Evolutionary conservation across 768 basidiomycete genomes (phyloP).

Genomic region (Macrolepiota albuminosa): DNA sequence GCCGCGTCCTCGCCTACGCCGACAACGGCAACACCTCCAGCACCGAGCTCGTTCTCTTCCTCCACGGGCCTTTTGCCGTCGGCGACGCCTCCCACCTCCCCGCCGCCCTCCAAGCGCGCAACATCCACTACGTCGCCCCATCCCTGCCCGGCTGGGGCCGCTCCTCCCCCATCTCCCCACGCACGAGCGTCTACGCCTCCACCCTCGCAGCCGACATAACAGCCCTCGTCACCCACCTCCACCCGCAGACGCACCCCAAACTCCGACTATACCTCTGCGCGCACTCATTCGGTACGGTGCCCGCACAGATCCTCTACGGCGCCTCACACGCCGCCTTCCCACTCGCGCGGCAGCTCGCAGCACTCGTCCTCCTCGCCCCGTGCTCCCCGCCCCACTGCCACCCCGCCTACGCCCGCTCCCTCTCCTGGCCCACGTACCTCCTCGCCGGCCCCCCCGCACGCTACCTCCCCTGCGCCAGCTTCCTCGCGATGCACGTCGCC

Average conservation of each 20-base stretch:
- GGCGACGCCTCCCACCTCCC: slow-evolving; percentile 35
- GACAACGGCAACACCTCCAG: slow-evolving; percentile 47
- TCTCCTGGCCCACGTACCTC: slow-evolving; percentile 46
- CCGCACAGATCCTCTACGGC: slow-evolving; percentile 54
- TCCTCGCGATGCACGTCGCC: slow-evolving; percentile 29
- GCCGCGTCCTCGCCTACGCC: slow-evolving; percentile 51
- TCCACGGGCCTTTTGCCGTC: slow-evolving; percentile 53
- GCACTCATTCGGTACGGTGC: slow-evolving; percentile 49
- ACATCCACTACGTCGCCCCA: slow-evolving; percentile 43
- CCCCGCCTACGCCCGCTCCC: slow-evolving; percentile 36
- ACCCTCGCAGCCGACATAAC: slow-evolving; percentile 41
- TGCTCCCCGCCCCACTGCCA: slow-evolving; percentile 44
- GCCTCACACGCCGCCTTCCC: slow-evolving; percentile 48
- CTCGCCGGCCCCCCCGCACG: slow-evolving; percentile 39
- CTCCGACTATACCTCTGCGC: slow-evolving; percentile 48
- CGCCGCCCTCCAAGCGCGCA: slow-evolving; percentile 30
- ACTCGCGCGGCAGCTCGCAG: slow-evolving; percentile 38
- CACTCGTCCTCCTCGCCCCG: slow-evolving; percentile 43
- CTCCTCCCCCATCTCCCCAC: slow-evolving; percentile 34
- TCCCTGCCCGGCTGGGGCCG: slow-evolving; percentile 58
- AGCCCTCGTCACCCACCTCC: slow-evolving; percentile 44
- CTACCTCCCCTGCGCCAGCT: slow-evolving; percentile 32
- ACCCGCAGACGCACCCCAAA: slow-evolving; percentile 31
- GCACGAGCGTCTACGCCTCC: slow-evolving; percentile 30
- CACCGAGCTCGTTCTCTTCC: slow-evolving; percentile 43